A percentile compares a stretch with the other conserved stretches of the same genome.
Conservation (phyloP, 192 early-diverging fungal genomes). For the Umbelopsis isabellina region DNA sequence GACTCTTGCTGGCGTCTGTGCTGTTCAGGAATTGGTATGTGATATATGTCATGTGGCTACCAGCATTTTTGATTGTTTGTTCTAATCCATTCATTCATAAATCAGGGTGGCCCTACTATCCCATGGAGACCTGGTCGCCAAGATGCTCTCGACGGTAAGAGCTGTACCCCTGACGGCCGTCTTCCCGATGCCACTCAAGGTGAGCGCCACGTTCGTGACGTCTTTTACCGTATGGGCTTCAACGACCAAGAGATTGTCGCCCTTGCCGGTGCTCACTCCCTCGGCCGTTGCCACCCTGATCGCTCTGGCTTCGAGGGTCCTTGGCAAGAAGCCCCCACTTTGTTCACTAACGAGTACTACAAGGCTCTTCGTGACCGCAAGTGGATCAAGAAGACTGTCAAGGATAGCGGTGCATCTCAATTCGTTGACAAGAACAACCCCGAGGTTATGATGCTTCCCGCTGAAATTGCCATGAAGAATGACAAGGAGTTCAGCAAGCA, state of each 20-base stretch:
- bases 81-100: background rate
- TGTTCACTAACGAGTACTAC: constrained; percentile 90
- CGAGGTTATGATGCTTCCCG: constrained; percentile 65
- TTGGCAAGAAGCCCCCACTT: constrained; percentile 88
- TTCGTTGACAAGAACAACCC: constrained; percentile 79
- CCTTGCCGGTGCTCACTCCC: constrained; percentile 74
- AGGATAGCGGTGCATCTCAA: constrained; percentile 85
- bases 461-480: constrained; percentile 53
- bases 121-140: constrained; percentile 76
- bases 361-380: constrained; percentile 76
- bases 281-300: constrained; percentile 76
- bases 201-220: constrained; percentile 68
- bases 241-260: constrained; percentile 84
- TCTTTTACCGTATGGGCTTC: constrained; percentile 84
- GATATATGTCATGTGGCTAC: background rate
- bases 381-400: constrained; percentile 75
- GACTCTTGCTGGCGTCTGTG: constrained; percentile 77
- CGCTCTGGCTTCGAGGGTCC: constrained; percentile 84
- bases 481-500: constrained; percentile 74
- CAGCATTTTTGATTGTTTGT: background rate
- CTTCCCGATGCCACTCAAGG: constrained; percentile 75
- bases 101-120: constrained; percentile 72
- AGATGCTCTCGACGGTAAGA: constrained; percentile 40
- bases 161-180: constrained; percentile 74
- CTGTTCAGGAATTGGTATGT: constrained; percentile 69